These are phyloP conservation scores for Xylogone sp. DNA, from an alignment of 2,329 filamentous ascomycete species.

Conservation along the genomic window DNA sequence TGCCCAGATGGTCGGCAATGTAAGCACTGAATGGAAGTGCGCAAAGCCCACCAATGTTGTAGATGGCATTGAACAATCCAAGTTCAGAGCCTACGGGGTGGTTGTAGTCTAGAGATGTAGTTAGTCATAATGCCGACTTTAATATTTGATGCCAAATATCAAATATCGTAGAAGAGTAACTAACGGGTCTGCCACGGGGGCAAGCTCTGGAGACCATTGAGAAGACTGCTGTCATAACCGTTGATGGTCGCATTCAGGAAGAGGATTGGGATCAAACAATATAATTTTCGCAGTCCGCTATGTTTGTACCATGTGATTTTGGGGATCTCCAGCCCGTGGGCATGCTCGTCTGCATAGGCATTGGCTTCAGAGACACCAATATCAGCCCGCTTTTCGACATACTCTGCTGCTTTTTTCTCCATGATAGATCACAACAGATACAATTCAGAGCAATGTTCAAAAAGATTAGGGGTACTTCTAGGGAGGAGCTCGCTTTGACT, in stretches of 20 bases:
- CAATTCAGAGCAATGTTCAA: background rate
- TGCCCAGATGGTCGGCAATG: slow-evolving; percentile 38
- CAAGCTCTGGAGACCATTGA: slow-evolving; percentile 40
- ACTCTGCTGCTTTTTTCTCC: background rate
- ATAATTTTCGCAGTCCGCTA: slow-evolving; percentile 49
- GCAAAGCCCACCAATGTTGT: slow-evolving; percentile 39
- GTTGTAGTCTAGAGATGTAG: slow-evolving; percentile 11
- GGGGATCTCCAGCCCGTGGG: slow-evolving; percentile 6
- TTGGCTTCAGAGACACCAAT: background rate
- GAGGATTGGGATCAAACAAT: slow-evolving; percentile 34
- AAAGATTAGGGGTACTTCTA: background rate
- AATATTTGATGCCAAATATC: too few species aligned
- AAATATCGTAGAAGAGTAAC: slow-evolving; percentile 11
- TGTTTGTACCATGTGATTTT: slow-evolving; percentile 40
- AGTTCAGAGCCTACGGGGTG: slow-evolving; percentile 25
- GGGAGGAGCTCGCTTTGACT: background rate
- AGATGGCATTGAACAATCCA: slow-evolving; percentile 37
- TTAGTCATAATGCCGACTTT: too few species aligned
- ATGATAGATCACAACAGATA: background rate
- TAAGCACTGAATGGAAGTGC: slow-evolving; percentile 40
- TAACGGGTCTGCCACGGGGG: slow-evolving; percentile 34
- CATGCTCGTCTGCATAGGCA: background rate
- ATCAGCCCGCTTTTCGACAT: background rate
- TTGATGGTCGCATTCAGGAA: slow-evolving; percentile 43
- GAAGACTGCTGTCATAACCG: slow-evolving; percentile 47